Base-by-base conservation (phyloP, 768 basidiomycete species). In the Dentipellis sp. region DNA sequence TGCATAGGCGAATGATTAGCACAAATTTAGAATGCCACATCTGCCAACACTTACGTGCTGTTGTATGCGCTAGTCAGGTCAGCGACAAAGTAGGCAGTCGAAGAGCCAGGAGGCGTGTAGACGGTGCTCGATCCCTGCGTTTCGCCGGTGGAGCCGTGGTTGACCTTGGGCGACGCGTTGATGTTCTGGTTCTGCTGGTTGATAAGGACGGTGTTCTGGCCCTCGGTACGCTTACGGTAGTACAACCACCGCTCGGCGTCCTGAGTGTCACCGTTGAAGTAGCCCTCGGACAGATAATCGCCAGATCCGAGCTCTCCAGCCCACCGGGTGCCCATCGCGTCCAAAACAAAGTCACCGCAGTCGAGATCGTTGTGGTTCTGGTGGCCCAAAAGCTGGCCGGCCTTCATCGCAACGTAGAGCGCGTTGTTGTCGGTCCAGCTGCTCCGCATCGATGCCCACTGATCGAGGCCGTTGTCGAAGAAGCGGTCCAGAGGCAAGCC, bases 331-430 rank as follows among this genome's bases (percentile, higher is more conserved):
- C 95, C 94, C 64, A 95, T 75, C 10, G 93, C 94, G 67, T 99
- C 97, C 35, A 98, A 69, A 40, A 98, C 94, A 64, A 97, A 99
- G 72, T 94, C 92, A 60, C 97, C 97, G 52, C 78, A 81, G 67
- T 99, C 97, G 58, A 98, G 79, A 66, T 97, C 93, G 63, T 92
- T 92, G 71, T 97, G 94, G 0, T 92, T 94, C 73, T 97, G 93
- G 68, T 94, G 94, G 21, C 82, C 81, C 62, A 83, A 80, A 60
- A 84, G 75, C 54, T 74, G 78, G 34, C 95, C 92, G 3, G 88
- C 88, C 74, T 97, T 98, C 70, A 92, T 86, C 2, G 84, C 95
- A 56, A 94, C 82, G 72, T 80, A 97, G 17, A 90, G 64, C 3
- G 91, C 92, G 63, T 86, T 76, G 55, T 78, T 75, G 64, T 94